phyloP scores from a whole-genome alignment of 176 grass and related monocot species.

The Bonia amplexicaulis region DNA sequence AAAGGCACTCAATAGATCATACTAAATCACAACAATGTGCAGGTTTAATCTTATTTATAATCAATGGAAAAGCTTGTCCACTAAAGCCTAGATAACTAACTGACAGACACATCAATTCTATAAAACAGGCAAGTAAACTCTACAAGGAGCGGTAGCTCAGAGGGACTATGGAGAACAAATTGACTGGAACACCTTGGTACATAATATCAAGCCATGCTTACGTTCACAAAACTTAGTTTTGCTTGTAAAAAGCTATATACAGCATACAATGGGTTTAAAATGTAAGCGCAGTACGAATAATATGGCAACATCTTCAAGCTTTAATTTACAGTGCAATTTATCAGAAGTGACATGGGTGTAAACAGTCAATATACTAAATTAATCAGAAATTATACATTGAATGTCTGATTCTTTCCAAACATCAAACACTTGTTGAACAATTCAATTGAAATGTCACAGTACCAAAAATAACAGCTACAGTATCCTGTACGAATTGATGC shows the following conservation, averaged over 20 bases:
- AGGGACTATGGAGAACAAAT: neutral
- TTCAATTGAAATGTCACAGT: neutral
- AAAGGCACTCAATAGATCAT: neutral
- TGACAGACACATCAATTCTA: neutral
- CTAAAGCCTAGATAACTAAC: neutral
- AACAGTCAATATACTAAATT: neutral
- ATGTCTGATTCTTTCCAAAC: neutral
- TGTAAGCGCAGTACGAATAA: neutral
- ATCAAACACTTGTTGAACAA: neutral
- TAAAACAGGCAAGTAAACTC: neutral
- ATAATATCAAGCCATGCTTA: neutral
- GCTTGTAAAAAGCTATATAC: neutral
- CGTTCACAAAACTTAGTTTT: neutral
- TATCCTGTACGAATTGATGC: neutral
- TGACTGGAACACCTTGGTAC: neutral
- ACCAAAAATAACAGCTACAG: neutral
- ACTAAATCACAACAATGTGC: neutral
- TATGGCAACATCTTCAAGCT: neutral
- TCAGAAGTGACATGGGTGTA: neutral
- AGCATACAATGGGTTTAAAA: neutral
- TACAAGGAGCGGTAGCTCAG: neutral
- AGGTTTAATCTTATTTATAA: neutral
- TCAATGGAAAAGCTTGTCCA: neutral
- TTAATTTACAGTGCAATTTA: neutral
- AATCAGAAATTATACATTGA: neutral